A percentile compares a stretch with the other conserved stretches of the same genome.
These are phyloP conservation scores for Pseudonitzschia delicatissima DNA, from an alignment of 108 stramenopile genomes.

Conservation along the genomic window DNA sequence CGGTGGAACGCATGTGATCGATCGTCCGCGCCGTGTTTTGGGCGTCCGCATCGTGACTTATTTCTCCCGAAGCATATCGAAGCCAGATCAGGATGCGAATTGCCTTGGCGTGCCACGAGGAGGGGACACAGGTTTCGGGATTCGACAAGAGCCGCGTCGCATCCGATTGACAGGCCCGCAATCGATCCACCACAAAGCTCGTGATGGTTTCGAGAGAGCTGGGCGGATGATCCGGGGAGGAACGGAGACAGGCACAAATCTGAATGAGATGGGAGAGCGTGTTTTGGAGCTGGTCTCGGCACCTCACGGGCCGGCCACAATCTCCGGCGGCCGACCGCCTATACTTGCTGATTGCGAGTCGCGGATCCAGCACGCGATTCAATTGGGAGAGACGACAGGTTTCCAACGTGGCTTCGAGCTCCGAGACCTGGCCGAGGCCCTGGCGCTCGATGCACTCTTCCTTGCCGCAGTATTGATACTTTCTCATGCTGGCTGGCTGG, in stretches of 20 bases:
- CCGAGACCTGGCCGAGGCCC: conserved; percentile 33
- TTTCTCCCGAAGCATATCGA: background rate
- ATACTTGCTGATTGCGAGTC: conserved; percentile 38
- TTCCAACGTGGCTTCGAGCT: conserved; percentile 41
- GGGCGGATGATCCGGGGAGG: conserved; percentile 18
- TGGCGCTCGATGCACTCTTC: conserved; percentile 48
- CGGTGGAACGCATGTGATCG: conserved; percentile 25
- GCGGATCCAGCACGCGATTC: conserved; percentile 39
- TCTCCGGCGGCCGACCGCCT: conserved; percentile 46
- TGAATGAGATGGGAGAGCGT: conserved; percentile 21
- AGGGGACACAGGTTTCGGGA: background rate
- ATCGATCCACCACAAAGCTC: conserved; percentile 38
- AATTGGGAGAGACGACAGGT: conserved; percentile 13
- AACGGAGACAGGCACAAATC: conserved; percentile 14
- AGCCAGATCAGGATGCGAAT: conserved; percentile 29
- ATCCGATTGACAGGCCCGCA: conserved; percentile 38
- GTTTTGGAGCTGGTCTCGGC: background rate
- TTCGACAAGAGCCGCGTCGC: conserved; percentile 24
- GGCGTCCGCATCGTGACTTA: background rate
- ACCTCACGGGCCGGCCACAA: background rate
- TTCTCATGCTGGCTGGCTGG: no score
- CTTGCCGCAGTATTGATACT: conserved; percentile 36
- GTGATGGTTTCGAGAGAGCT: background rate
- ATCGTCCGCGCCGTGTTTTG: conserved; percentile 9
- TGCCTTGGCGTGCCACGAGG: conserved; percentile 22